Evolutionary conservation across 306 rosid species (phyloP).

Genomic region (Cucurbita moschata): DNA sequence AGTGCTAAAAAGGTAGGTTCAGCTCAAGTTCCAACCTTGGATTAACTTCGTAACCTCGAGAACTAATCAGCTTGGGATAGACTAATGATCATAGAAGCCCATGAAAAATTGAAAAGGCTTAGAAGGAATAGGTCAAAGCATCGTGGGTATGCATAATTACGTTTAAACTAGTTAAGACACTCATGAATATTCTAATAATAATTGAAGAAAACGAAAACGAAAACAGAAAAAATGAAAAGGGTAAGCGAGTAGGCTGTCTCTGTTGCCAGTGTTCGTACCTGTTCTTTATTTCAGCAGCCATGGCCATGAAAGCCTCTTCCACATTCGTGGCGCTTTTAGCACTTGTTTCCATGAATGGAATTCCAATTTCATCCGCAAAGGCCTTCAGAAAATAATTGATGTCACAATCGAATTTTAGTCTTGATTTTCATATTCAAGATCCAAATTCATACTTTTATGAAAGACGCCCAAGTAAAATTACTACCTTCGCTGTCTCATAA

Average conservation of each 20-base stretch:
- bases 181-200: background rate
- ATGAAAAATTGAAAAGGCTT: background rate
- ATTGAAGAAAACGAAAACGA: no score
- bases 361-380: conserved; percentile 43
- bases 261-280: conserved; percentile 14
- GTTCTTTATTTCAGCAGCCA: conserved; percentile 44
- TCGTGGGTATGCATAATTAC: background rate
- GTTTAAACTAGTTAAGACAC: background rate
- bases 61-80: background rate
- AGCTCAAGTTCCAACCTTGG: background rate
- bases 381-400: conserved; percentile 12
- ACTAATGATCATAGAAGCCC: background rate
- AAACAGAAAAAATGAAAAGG: background rate
- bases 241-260: background rate
- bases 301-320: conserved; percentile 52
- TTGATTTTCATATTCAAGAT: background rate
- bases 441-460: background rate
- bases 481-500: conserved; percentile 39
- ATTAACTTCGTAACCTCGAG: background rate
- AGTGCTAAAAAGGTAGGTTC: background rate
- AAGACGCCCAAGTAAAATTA: background rate
- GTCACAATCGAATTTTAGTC: background rate
- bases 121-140: background rate
- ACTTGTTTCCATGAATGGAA: conserved; percentile 46
- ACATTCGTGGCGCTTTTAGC: conserved; percentile 42